Evolutionary conservation across 2,329 filamentous ascomycete genomes (phyloP).

Genomic region (Fusarium sulawesiense): DNA sequence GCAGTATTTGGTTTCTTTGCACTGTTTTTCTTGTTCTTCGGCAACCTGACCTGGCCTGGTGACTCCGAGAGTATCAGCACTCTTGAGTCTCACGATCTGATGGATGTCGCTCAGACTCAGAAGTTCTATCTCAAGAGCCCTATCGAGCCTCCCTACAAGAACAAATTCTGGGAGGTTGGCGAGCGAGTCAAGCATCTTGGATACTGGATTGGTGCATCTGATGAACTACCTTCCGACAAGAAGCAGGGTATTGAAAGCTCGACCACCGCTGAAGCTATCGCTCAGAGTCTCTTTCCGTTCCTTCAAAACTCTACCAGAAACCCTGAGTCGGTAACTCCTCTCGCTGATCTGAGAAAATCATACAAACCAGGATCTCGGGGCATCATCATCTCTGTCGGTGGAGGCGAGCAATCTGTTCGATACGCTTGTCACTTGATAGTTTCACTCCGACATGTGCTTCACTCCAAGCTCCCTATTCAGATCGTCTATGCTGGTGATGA

Average conservation of each 20-base stretch:
- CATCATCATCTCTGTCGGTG: slow-evolving; percentile 51
- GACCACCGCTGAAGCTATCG: slow-evolving; percentile 12
- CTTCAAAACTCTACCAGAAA: slow-evolving; percentile 19
- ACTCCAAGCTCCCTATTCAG: slow-evolving; percentile 49
- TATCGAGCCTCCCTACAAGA: slow-evolving; percentile 45
- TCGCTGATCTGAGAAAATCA: slow-evolving; percentile 43
- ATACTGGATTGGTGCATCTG: slow-evolving; percentile 22
- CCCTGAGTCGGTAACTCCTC: slow-evolving; percentile 21
- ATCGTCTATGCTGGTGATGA: slow-evolving; percentile 52
- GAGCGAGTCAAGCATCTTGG: slow-evolving; percentile 34
- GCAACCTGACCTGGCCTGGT: slow-evolving; percentile 2
- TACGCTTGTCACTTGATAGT: slow-evolving; percentile 50
- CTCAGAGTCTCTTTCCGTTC: slow-evolving; percentile 43
- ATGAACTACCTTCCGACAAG: background rate
- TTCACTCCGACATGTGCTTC: slow-evolving; percentile 45
- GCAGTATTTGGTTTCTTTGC: slow-evolving; percentile 6
- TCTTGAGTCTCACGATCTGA: background rate
- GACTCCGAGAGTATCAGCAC: background rate
- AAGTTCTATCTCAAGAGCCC: slow-evolving; percentile 38
- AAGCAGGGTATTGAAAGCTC: background rate
- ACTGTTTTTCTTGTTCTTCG: background rate
- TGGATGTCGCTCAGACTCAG: slow-evolving; percentile 1
- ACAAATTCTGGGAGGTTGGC: slow-evolving; percentile 48
- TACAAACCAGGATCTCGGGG: slow-evolving; percentile 34
- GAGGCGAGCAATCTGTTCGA: slow-evolving; percentile 41